These are phyloP conservation scores for Avicennia marina DNA, from an alignment of 257 asterid genomes.

Conservation along the genomic window DNA sequence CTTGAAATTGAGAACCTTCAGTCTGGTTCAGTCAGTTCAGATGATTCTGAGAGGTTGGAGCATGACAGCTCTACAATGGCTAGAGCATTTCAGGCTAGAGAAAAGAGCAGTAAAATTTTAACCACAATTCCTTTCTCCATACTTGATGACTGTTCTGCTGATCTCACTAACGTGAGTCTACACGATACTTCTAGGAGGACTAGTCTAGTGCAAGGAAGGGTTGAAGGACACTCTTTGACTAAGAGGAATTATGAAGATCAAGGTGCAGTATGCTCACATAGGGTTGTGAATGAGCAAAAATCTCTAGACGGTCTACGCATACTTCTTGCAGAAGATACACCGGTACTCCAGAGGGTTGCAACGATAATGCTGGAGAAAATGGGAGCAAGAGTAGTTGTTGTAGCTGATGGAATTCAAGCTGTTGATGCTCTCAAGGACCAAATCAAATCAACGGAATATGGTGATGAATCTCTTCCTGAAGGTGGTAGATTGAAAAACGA, in stretches of 20 bases:
- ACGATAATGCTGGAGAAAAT: slow-evolving; percentile 82
- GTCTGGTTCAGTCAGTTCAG: slow-evolving; percentile 52
- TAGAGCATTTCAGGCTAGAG: slow-evolving; percentile 9
- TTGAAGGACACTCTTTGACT: slow-evolving; percentile 12
- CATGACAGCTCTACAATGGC: slow-evolving; percentile 30
- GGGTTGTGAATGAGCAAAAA: slow-evolving; percentile 29
- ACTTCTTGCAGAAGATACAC: slow-evolving; percentile 90
- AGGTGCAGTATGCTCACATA: slow-evolving; percentile 14
- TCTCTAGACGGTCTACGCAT: slow-evolving; percentile 61
- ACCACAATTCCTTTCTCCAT: too few species aligned
- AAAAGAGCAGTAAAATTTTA: slow-evolving; percentile 18
- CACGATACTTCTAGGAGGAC: too few species aligned
- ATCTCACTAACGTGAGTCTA: too few species aligned
- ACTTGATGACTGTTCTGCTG: too few species aligned
- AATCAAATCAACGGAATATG: slow-evolving; percentile 19
- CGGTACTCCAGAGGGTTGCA: slow-evolving; percentile 89
- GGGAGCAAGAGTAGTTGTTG: slow-evolving; percentile 79
- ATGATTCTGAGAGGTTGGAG: slow-evolving; percentile 56
- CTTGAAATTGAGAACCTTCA: slow-evolving; percentile 54
- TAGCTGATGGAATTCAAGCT: slow-evolving; percentile 83
- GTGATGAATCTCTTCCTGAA: slow-evolving; percentile 18
- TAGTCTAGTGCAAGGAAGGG: background rate
- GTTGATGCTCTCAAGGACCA: slow-evolving; percentile 53
- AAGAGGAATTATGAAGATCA: slow-evolving; percentile 16
- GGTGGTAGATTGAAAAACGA: slow-evolving; percentile 18